phyloP scores from a whole-genome alignment of 192 early-diverging fungal species.

The Phlyctochytrium planicorne region DNA sequence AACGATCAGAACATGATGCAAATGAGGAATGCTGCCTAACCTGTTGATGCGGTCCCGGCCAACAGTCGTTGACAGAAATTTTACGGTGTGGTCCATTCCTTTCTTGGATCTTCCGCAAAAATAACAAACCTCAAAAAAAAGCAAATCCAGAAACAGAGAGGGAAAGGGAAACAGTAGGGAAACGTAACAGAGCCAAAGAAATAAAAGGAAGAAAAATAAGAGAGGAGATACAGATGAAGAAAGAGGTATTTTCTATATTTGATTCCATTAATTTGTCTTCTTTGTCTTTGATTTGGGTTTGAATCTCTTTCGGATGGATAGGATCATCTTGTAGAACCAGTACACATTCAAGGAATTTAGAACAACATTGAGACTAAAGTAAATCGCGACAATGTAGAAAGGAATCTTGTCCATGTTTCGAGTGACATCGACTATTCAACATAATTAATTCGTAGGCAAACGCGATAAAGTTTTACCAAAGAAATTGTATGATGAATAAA shows the following conservation, averaged over 20 bases:
- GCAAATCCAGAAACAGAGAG: no score
- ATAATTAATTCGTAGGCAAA: slow-evolving; percentile 10
- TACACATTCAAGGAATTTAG: slow-evolving; percentile 66
- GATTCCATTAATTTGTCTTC: no score
- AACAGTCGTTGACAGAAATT: slow-evolving; percentile 39
- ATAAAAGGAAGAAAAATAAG: no score
- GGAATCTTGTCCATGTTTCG: slow-evolving; percentile 28
- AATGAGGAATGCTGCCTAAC: background rate
- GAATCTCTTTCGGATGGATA: slow-evolving; percentile 31
- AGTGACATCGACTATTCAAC: no score
- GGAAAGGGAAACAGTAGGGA: no score
- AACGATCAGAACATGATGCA: background rate
- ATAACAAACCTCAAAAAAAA: slow-evolving; percentile 1
- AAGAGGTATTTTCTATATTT: no score
- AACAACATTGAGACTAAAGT: slow-evolving; percentile 55
- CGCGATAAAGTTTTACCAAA: slow-evolving; percentile 40
- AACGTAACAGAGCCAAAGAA: no score
- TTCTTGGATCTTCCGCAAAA: background rate
- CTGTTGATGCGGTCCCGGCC: slow-evolving; percentile 48
- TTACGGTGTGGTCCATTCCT: slow-evolving; percentile 34
- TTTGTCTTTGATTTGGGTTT: background rate
- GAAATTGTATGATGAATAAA: slow-evolving; percentile 67
- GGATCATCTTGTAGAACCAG: slow-evolving; percentile 51
- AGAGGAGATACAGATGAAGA: no score
- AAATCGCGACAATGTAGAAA: slow-evolving; percentile 37